phyloP scores from a whole-genome alignment of 2,329 filamentous ascomycete species.

The Huntiella omanensis region DNA sequence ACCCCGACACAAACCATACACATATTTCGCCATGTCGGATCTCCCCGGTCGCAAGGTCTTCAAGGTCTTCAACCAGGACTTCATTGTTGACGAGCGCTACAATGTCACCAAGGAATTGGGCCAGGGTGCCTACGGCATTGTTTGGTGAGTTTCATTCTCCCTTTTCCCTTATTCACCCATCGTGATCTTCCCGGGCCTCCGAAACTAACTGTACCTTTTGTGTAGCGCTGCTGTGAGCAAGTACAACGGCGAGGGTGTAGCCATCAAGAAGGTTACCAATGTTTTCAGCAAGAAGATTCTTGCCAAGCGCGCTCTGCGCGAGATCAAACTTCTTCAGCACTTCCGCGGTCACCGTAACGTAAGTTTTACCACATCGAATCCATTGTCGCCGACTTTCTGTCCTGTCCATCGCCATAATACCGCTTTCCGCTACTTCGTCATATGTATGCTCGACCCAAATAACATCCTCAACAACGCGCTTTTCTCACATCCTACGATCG shows the following conservation, averaged over 20 bases:
- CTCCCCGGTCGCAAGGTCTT: slow-evolving; percentile 61
- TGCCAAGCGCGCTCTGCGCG: slow-evolving; percentile 88
- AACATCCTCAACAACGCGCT: too few species aligned
- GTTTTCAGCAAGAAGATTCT: slow-evolving; percentile 99
- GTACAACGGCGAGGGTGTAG: slow-evolving; percentile 79
- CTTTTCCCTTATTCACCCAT: neutral
- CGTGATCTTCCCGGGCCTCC: neutral
- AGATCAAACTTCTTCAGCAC: slow-evolving; percentile 97
- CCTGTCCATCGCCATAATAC: too few species aligned
- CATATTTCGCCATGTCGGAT: slow-evolving; percentile 20
- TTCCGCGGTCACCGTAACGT: slow-evolving; percentile 82
- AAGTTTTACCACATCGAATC: slow-evolving; percentile 19
- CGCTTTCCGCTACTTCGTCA: too few species aligned
- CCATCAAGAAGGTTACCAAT: slow-evolving; percentile 99
- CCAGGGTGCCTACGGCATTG: slow-evolving; percentile 95
- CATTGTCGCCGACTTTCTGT: too few species aligned
- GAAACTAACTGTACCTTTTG: slow-evolving; percentile 9
- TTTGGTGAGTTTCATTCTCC: slow-evolving; percentile 50
- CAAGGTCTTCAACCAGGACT: slow-evolving; percentile 99
- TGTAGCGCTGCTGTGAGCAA: slow-evolving; percentile 76
- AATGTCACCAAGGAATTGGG: slow-evolving; percentile 97
- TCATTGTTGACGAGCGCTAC: slow-evolving; percentile 94
- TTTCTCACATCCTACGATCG: too few species aligned
- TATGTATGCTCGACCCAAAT: too few species aligned
- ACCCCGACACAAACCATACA: neutral